phyloP scores from a whole-genome alignment of 768 basidiomycete species.

The Cystobasidium ongulense region DNA sequence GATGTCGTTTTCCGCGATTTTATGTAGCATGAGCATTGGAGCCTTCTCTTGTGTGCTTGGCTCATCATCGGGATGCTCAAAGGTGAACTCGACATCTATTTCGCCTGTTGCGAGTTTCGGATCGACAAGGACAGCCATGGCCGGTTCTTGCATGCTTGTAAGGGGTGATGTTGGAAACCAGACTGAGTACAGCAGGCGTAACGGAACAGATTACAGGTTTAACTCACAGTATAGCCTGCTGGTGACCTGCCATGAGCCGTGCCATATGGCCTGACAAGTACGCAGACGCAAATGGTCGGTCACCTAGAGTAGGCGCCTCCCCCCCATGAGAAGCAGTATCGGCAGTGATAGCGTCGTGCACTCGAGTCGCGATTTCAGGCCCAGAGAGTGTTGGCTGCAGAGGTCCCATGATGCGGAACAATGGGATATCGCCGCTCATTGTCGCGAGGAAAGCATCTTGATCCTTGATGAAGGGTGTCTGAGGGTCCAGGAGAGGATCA shows the following conservation, averaged over 20 bases:
- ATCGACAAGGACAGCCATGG: constrained; percentile 6
- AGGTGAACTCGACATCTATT: constrained; percentile 7
- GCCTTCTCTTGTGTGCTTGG: not conserved
- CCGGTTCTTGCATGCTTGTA: constrained; percentile 20
- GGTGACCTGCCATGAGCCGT: not conserved
- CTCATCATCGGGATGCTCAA: not conserved
- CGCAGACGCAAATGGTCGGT: not conserved
- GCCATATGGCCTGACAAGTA: not conserved
- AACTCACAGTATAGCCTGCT: constrained; percentile 15
- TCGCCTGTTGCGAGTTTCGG: not conserved
- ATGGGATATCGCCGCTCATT: constrained; percentile 10
- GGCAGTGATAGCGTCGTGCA: not conserved
- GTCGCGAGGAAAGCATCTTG: constrained; percentile 9
- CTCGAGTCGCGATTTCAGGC: not conserved
- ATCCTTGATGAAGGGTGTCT: constrained; percentile 22
- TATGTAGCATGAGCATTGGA: not conserved
- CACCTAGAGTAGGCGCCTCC: not conserved
- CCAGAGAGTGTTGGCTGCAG: constrained; percentile 8
- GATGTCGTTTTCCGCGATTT: not conserved
- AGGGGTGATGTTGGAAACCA: too few species aligned
- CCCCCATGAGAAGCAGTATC: not conserved
- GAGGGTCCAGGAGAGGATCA: not conserved
- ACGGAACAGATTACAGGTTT: not conserved
- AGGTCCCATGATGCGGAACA: constrained; percentile 1
- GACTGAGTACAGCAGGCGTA: too few species aligned